These are phyloP conservation scores for Citrus maxima DNA, from an alignment of 345 rosid genomes.

Conservation along the genomic window DNA sequence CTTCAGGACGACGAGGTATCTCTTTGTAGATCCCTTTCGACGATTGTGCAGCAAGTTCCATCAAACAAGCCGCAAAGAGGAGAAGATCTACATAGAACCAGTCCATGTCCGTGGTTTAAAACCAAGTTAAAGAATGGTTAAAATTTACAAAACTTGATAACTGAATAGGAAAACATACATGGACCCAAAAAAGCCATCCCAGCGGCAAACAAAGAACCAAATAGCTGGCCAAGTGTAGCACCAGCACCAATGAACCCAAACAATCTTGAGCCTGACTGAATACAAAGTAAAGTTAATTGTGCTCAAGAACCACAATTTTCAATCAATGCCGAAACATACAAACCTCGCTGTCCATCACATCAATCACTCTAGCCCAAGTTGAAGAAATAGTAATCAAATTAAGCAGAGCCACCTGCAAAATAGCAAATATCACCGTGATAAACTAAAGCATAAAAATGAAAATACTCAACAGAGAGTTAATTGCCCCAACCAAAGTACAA, in stretches of 20 bases:
- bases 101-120: conserved; percentile 8
- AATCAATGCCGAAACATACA: conserved; percentile 8
- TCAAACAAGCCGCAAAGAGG: conserved; percentile 74
- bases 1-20: conserved; percentile 52
- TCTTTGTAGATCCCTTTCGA: conserved; percentile 76
- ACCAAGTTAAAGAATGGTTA: conserved; percentile 10
- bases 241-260: conserved; percentile 98
- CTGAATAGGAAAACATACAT: conserved; percentile 43
- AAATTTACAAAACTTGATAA: conserved; percentile 6
- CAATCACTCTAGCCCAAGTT: conserved; percentile 95
- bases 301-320: conserved; percentile 7
- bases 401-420: conserved; percentile 72
- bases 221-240: conserved; percentile 95
- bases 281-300: conserved; percentile 27
- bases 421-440: conserved; percentile 5
- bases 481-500: conserved; percentile 6
- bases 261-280: conserved; percentile 97
- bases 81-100: conserved; percentile 56
- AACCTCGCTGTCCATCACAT: conserved; percentile 93
- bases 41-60: conserved; percentile 91
- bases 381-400: conserved; percentile 91
- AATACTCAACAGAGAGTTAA: neutral
- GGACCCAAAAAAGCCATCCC: conserved; percentile 89
- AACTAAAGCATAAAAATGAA: neutral
- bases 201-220: conserved; percentile 87